Evolutionary conservation across 2,329 filamentous ascomycete species (phyloP), one percentile per base, ranked within the genome.

Genomic region (Hansfordia pulvinata): DNA sequence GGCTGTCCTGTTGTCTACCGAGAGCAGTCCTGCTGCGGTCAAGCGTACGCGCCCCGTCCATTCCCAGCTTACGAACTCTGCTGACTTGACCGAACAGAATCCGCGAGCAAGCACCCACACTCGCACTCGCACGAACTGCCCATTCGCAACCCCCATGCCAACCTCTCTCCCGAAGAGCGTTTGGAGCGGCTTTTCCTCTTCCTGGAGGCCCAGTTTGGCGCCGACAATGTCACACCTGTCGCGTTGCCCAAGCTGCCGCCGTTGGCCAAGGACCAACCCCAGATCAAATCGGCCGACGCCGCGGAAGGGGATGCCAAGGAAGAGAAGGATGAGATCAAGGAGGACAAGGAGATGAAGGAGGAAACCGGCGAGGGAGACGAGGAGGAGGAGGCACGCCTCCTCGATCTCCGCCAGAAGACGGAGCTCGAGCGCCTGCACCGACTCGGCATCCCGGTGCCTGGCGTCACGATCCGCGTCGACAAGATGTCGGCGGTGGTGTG

Each of bases 201-300:
- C 60, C 76, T 98, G 10, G 90, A 98, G 60, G 82, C 86, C 3
- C 90, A 98, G 50, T 98, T 98, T 46, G 90, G 90, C 34, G 64
- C 72, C 17, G 77, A 90, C 36, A 77, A 83, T 32, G 75, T 96
- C 30, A 63, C 69, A 1, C 85, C 88, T 4, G 80, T 96, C 37
- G 67, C 76, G 20, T 59, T 54, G 44, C 58, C 84, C 32, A 68
- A 74, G 49, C 49, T 73, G 3, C 58, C 61, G 0, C 35, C 54
- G 6, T 40, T 57, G 17, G 37, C 44, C n/a, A 45, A 39, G 28
- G 40, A 50, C 8, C 41, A 41, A 17, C 10, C 4, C 14, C 14
- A 5, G n/a, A 6, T 16, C 7, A 9, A 6, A 10, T 10, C 11
- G 4, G 14, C 23, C 23, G 11, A 24, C 10, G 12, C 10, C 6